phyloP scores from a whole-genome alignment of 176 grass and related monocot genomes.

The Elymus sibiricus region DNA sequence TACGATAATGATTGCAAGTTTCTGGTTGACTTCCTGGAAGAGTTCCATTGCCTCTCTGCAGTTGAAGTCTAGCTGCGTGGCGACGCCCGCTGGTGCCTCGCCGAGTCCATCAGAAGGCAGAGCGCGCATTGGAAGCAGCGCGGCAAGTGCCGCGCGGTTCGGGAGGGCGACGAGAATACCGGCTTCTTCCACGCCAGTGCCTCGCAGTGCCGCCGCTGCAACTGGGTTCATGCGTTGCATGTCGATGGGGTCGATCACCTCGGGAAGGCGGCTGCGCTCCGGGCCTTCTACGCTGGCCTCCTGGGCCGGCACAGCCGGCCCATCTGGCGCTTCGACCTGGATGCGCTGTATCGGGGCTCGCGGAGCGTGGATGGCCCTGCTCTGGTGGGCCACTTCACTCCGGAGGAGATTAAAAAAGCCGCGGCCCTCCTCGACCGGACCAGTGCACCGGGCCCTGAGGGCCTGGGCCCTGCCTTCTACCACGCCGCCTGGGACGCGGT shows the following conservation, averaged over 20 bases:
- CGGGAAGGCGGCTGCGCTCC: background rate
- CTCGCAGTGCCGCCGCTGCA: background rate
- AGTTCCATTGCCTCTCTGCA: background rate
- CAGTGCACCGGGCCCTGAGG: background rate
- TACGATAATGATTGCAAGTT: too few species aligned
- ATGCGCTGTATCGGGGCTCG: rapidly evolving
- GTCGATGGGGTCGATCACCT: background rate
- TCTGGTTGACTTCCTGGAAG: background rate
- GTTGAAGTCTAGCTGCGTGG: rapidly evolving
- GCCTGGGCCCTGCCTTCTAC: background rate
- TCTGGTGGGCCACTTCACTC: background rate
- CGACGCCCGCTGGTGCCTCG: rapidly evolving
- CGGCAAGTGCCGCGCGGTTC: background rate
- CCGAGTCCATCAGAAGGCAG: rapidly evolving
- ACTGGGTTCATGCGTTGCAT: background rate
- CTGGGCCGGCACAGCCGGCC: rapidly evolving
- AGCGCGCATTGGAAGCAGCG: background rate
- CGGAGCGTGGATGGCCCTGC: rapidly evolving
- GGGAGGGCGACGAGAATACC: background rate
- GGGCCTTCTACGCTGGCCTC: background rate
- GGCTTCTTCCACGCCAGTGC: background rate
- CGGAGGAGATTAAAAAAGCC: background rate
- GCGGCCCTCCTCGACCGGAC: background rate
- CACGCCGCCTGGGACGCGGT: background rate
- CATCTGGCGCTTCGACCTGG: background rate